Evolutionary conservation across 1,284 basidiomycete genomes (phyloP), one percentile per base, ranked within the genome.

Genomic region (Mycena sp.): DNA sequence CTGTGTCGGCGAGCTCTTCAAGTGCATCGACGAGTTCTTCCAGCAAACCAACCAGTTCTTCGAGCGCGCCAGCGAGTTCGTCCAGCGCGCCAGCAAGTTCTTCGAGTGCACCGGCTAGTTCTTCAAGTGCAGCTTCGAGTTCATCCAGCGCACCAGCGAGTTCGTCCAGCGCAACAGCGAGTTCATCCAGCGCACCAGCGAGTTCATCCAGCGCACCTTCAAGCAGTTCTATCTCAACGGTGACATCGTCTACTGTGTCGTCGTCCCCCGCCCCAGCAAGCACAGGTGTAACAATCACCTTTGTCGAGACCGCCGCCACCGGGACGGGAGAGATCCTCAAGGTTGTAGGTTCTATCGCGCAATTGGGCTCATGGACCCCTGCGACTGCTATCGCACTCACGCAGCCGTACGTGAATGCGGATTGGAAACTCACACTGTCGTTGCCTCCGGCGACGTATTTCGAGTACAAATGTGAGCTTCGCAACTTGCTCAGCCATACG

Each of bases 391-490:
- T 58, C 14, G 14, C 43, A n/a, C 57, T 58, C 17, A 38, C 32
- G 21, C 32, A 58, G 35, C 14, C 41, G 19, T 57, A 5, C 16
- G 28, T 23, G 19, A 58, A 26, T 44, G 26, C 57, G 21, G 55
- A 49, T 23, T 58, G 57, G 57, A 45, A 40, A 28, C 19, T 50
- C 35, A 58, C 35, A 19, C 32, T 50, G 29, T 35, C 37, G 16
- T 23, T 58, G 5, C 38, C 57, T 19, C 46, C 57, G 12, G 35
- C 6, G 12, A 58, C 46, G 6, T 38, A 37, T 25, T 58, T 58
- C 25, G 57, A 58, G 48, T 58, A 40, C 28, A 58, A 58, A 51
- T 58, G 57, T 58, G 23, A 38, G 46, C 5, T 16, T 30, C 14
- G 32, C 32, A 7, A 9, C 32, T 49, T 46, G 12, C 26, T 37